phyloP scores from a whole-genome alignment of 2,329 filamentous ascomycete genomes.

The Septoria petroselini region DNA sequence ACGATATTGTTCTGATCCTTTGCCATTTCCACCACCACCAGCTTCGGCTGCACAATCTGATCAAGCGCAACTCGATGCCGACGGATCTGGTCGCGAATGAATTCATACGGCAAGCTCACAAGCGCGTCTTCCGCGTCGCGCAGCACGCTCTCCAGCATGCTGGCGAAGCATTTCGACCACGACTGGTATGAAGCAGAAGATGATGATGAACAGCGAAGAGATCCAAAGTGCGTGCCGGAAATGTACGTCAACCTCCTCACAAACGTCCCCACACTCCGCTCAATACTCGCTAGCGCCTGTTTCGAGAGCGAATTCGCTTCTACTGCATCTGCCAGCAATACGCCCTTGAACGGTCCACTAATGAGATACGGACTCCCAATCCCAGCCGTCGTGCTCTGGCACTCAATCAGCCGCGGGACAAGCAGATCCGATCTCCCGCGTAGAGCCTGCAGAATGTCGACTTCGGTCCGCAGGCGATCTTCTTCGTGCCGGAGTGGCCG shows the following conservation, averaged over 20 bases:
- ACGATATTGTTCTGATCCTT: slow-evolving; percentile 52
- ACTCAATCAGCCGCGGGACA: slow-evolving; percentile 42
- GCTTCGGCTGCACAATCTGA: slow-evolving; percentile 49
- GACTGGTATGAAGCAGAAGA: slow-evolving; percentile 39
- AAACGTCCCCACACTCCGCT: slow-evolving; percentile 42
- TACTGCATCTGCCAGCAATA: slow-evolving; percentile 30
- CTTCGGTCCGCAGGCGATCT: slow-evolving; percentile 42
- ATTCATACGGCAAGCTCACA: slow-evolving; percentile 55
- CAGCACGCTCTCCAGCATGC: slow-evolving; percentile 52
- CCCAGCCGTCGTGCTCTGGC: slow-evolving; percentile 23
- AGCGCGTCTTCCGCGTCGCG: slow-evolving; percentile 59
- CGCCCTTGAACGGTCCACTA: slow-evolving; percentile 32
- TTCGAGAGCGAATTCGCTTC: slow-evolving; percentile 36
- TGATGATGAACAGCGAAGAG: slow-evolving; percentile 26
- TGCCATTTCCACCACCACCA: slow-evolving; percentile 53
- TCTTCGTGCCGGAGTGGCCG: slow-evolving; percentile 46
- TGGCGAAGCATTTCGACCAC: slow-evolving; percentile 54
- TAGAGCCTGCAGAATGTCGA: slow-evolving; percentile 40
- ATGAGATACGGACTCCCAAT: slow-evolving; percentile 32
- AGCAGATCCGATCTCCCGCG: slow-evolving; percentile 38
- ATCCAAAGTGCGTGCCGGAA: slow-evolving; percentile 50
- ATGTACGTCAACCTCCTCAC: slow-evolving; percentile 47
- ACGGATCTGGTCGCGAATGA: slow-evolving; percentile 51
- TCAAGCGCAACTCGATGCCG: slow-evolving; percentile 48
- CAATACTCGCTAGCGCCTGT: slow-evolving; percentile 39